Evolutionary conservation across 1,284 basidiomycete species (phyloP).

Genomic region (Ceraceosorus guamensis): DNA sequence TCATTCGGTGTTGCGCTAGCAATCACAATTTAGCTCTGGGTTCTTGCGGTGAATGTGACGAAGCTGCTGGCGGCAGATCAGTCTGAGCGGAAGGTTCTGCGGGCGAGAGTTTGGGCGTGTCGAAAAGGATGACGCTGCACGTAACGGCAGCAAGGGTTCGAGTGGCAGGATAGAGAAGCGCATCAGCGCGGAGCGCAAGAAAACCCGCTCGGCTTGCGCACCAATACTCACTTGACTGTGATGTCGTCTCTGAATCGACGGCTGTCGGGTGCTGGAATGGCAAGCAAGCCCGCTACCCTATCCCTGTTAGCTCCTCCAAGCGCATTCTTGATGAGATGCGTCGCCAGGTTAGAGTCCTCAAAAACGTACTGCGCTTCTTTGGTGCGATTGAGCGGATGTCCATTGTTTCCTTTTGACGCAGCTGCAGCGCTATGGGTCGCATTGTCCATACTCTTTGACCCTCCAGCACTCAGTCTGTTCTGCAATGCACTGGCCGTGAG

Average conservation of each 20-base stretch:
- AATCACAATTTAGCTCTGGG: too few relatives aligned
- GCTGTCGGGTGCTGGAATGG: slow-evolving; percentile 74
- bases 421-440: slow-evolving; percentile 16
- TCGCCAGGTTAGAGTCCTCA: slow-evolving; percentile 71
- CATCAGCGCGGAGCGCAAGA: too few relatives aligned
- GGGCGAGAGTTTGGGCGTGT: too few relatives aligned
- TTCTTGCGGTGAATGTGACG: too few relatives aligned
- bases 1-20: too few relatives aligned
- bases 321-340: slow-evolving; percentile 88
- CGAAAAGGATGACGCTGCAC: too few relatives aligned
- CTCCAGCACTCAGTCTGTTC: slow-evolving; percentile 12
- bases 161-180: too few relatives aligned
- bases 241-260: slow-evolving; percentile 46
- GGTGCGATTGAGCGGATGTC: slow-evolving; percentile 37
- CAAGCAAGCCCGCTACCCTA: slow-evolving; percentile 65
- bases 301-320: slow-evolving; percentile 75
- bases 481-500: slow-evolving; percentile 34
- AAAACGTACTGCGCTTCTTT: slow-evolving; percentile 35
- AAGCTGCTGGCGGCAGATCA: too few relatives aligned
- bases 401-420: background rate
- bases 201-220: too few relatives aligned
- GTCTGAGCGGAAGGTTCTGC: too few relatives aligned
- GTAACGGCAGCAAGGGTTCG: too few relatives aligned
- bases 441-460: slow-evolving; percentile 9
- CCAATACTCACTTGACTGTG: slow-evolving; percentile 11